These are phyloP conservation scores for Metarhizium rileyi DNA, from an alignment of 2,329 filamentous ascomycete genomes.

Conservation along the genomic window DNA sequence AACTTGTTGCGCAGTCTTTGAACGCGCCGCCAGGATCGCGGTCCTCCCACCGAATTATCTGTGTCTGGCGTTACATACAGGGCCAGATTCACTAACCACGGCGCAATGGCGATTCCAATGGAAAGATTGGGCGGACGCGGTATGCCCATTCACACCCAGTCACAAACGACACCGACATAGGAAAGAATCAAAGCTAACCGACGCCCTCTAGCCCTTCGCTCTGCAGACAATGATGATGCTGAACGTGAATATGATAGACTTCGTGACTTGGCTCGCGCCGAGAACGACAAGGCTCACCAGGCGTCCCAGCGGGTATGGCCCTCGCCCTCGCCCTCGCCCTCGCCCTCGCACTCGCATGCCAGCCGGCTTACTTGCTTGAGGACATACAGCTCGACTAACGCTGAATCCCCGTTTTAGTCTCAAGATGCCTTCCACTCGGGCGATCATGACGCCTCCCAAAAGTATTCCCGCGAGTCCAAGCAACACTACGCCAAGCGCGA, in stretches of 20 bases:
- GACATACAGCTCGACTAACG: constrained; percentile 5
- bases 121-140: constrained; percentile 30
- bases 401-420: constrained; percentile 34
- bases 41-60: no score
- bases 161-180: background rate
- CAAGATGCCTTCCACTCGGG: constrained; percentile 74
- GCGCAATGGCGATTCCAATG: constrained; percentile 27
- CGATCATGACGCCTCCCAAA: constrained; percentile 75
- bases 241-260: constrained; percentile 91
- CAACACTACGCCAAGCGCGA: constrained; percentile 75
- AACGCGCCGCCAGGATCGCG: no score
- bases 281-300: constrained; percentile 66
- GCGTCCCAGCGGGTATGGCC: constrained; percentile 61
- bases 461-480: constrained; percentile 79
- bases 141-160: constrained; percentile 14
- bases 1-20: no score
- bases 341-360: background rate
- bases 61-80: no score
- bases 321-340: no score
- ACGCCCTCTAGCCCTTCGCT: constrained; percentile 57
- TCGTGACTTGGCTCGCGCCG: constrained; percentile 70
- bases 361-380: background rate
- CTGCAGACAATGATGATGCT: constrained; percentile 52
- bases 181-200: constrained; percentile 4
- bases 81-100: background rate